Percentiles rank a stretch among this genome's conserved stretches.
phyloP scores from a whole-genome alignment of 768 basidiomycete genomes.

The Termitomyces sp. region DNA sequence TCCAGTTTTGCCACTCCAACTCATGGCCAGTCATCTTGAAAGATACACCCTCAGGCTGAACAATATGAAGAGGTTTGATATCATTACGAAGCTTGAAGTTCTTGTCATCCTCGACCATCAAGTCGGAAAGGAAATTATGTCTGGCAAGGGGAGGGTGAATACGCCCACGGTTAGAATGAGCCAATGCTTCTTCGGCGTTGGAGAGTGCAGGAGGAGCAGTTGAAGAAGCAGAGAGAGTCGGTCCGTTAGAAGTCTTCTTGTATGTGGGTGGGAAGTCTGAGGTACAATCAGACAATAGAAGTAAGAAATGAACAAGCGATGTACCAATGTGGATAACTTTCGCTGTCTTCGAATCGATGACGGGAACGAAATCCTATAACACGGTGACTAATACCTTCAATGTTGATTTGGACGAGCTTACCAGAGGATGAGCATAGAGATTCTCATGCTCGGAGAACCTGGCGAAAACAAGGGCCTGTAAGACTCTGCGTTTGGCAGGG shows the following conservation, averaged over 20 bases:
- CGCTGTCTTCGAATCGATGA: constrained; percentile 64
- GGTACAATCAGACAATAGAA: background rate
- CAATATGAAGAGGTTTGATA: constrained; percentile 76
- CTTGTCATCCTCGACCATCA: constrained; percentile 54
- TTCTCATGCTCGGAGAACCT: constrained; percentile 76
- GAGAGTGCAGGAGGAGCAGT: constrained; percentile 36
- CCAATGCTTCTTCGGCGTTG: constrained; percentile 35
- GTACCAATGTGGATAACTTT: constrained; percentile 73
- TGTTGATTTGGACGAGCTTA: constrained; percentile 21
- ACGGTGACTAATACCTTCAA: constrained; percentile 1
- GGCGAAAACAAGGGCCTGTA: constrained; percentile 78
- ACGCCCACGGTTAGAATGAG: constrained; percentile 55
- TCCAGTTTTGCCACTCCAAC: constrained; percentile 95
- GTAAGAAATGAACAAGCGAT: background rate
- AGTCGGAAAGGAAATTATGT: constrained; percentile 83
- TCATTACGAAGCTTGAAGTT: constrained; percentile 57
- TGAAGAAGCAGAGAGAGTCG: constrained; percentile 32
- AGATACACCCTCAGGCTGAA: constrained; percentile 88
- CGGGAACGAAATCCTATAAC: constrained; percentile 63
- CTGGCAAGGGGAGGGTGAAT: constrained; percentile 64
- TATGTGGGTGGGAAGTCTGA: constrained; percentile 73
- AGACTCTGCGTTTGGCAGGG: constrained; percentile 58
- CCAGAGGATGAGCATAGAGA: constrained; percentile 86
- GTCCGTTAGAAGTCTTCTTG: constrained; percentile 38
- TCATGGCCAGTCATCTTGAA: constrained; percentile 78